Evolutionary conservation across 1,284 basidiomycete species (phyloP).

Genomic region (Pseudozyma sp.): DNA sequence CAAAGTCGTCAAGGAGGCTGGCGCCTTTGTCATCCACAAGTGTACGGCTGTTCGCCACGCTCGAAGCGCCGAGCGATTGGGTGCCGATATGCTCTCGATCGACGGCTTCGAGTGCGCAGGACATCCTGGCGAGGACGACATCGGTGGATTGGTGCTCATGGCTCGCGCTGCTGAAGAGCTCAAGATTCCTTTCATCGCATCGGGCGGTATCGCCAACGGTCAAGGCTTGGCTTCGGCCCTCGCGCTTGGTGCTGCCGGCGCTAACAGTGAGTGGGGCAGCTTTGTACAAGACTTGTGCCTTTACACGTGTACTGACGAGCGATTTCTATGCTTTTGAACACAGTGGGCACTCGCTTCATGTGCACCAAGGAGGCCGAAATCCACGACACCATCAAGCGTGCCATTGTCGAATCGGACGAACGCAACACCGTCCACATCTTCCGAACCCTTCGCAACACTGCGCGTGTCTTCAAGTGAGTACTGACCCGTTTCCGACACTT

Average conservation of each 20-base stretch:
- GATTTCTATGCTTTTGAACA: neutral
- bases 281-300: neutral
- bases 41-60: conserved; percentile 77
- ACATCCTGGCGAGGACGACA: conserved; percentile 94
- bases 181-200: conserved; percentile 86
- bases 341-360: conserved; percentile 83
- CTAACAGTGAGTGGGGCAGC: conserved; percentile 78
- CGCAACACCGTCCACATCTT: conserved; percentile 87
- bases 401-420: conserved; percentile 85
- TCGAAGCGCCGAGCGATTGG: conserved; percentile 79
- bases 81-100: conserved; percentile 79
- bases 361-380: conserved; percentile 79
- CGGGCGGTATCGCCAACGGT: conserved; percentile 75
- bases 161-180: conserved; percentile 88
- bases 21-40: conserved; percentile 85
- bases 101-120: conserved; percentile 78
- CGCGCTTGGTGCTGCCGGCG: conserved; percentile 85
- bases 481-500: neutral
- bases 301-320: neutral
- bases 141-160: conserved; percentile 88
- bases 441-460: conserved; percentile 82
- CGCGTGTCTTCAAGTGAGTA: conserved; percentile 81
- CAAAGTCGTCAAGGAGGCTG: conserved; percentile 81
- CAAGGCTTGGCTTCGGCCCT: conserved; percentile 85
- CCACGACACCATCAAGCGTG: conserved; percentile 89